Evolutionary conservation across 2,329 filamentous ascomycete genomes (phyloP), one percentile per base, ranked within the genome.

Genomic region (Huntiella moniliformis): DNA sequence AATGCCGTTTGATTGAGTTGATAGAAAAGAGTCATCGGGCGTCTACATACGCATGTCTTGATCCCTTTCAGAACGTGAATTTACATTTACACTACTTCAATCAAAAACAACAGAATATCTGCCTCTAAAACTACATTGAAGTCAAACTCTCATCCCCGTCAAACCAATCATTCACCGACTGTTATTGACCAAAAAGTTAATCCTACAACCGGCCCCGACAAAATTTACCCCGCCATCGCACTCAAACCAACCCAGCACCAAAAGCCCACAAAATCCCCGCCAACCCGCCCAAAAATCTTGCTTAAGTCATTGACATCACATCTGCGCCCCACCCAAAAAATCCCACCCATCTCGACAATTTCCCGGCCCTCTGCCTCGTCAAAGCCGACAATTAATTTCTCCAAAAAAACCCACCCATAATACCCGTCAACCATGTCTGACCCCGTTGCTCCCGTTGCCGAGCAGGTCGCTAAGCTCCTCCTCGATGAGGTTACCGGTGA

Each of bases 401-500:
- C n/a, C 13, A 5, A 15, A 33, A 3, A 6, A 41, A 28, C 34
- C 5, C 10, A 15, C 16, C 18, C 34, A 52, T 33, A 11, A 11
- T n/a, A 43, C 39, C n/a, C 15, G 22, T 38, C 37, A 22, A 44
- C 38, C 45, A 62, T 62, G 60, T 53, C 58, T 36, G 59, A 62
- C 52, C 56, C 57, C 31, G 54, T 54, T 41, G 57, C 60, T 53
- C 59, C 64, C 39, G 64, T 65, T 45, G 65, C 65, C 52, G 70
- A 73, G 53, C 63, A 65, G 56, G 62, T 79, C 53, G 73, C 73
- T 57, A 84, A 88, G 66, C 71, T 93, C 54, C 73, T 87, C 62
- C 74, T 91, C 43, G 91, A 98, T 62, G 84, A 92, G 58, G 84
- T 87, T 52, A 96, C 91, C 11, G 91, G 91, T 57, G 91, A 98